Conservation (phyloP, 805 yeast species). For the Yarrowia sp. region DNA sequence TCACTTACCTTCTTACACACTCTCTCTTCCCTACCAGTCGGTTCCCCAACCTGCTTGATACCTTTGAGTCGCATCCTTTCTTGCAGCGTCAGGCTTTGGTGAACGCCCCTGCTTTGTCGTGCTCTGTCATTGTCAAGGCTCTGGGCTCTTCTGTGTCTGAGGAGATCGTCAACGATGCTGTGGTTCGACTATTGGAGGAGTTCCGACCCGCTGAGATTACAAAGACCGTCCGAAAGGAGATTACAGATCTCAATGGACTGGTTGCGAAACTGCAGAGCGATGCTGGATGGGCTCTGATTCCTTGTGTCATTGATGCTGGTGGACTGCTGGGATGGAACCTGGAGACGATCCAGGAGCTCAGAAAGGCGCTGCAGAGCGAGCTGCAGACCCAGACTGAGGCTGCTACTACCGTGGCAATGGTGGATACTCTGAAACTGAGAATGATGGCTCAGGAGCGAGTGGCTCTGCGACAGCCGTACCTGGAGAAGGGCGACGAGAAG, state of each 20-base stretch:
- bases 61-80: conserved; percentile 55
- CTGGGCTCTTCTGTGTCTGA: conserved; percentile 51
- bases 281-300: conserved; percentile 60
- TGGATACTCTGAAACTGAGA: conserved; percentile 1
- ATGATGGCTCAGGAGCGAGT: conserved; percentile 21
- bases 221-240: conserved; percentile 35
- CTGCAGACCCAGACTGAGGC: conserved; percentile 7
- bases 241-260: conserved; percentile 29
- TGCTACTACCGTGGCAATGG: background rate
- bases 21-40: conserved; percentile 73
- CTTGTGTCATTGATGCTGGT: conserved; percentile 66
- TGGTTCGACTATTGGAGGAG: conserved; percentile 64
- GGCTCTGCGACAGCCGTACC: background rate
- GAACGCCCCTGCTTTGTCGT: conserved; percentile 67
- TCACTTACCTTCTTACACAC: conserved; percentile 78
- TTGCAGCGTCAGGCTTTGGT: conserved; percentile 78
- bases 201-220: conserved; percentile 49
- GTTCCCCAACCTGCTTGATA: conserved; percentile 54
- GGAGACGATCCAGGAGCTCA: conserved; percentile 48
- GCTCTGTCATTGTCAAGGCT: conserved; percentile 61
- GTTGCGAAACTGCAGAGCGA: conserved; percentile 50
- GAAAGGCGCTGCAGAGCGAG: background rate
- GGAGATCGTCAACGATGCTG: conserved; percentile 67
- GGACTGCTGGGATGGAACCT: conserved; percentile 67
- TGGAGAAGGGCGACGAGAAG: conserved; percentile 11